Evolutionary conservation across 2,329 filamentous ascomycete species (phyloP), one percentile per base, ranked within the genome.

Genomic region (Trichoderma gracile): DNA sequence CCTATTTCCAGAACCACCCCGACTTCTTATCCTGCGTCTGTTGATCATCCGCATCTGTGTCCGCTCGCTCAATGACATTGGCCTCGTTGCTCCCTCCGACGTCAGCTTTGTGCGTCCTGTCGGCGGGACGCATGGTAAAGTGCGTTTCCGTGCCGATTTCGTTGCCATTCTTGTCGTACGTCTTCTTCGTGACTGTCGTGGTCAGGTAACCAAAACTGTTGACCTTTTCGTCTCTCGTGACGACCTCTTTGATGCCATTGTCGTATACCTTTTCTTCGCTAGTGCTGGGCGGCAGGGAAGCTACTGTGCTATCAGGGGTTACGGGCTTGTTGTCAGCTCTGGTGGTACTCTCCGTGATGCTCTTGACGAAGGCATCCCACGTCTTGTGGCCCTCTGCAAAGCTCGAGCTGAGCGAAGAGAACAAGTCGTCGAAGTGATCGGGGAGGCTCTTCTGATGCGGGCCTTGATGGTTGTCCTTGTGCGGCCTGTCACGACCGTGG

Each of bases 131-230:
- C 53, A 77, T 69, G 5, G 71, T 73, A 53, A 76, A 74, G 64
- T 73, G 71, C 0, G 77, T 79, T 67, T 77, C 72, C 7, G 71
- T 75, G 40, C 77, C 73, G 17, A 82, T 71, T 63, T 80, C 76
- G 14, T 75, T 74, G 50, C 80, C 81, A 8, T 80, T 69, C 21
- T 73, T 72, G 45, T 82, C 78, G 9, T 79, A 69, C 8, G 72
- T 78, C 65, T 74, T 78, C 27, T 77, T 74, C 7, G 76, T 78
- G 9, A 75, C 75, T 68, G 77, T 80, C 58, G 74, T 75, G 64
- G 81, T 79, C 14, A 76, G 68, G 67, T 80, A 78, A 38, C 80
- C 81, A 57, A 75, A 76, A 8, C 71, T 68, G 68, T 83, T 80
- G 5, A 79, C 74, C 57, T 78, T 76, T 66, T 82, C 78, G 5